Percentiles rank a stretch among this genome's conserved stretches.
These are phyloP conservation scores for Clonostachys byssicola DNA, from an alignment of 2,329 filamentous ascomycete species.

Conservation along the genomic window DNA sequence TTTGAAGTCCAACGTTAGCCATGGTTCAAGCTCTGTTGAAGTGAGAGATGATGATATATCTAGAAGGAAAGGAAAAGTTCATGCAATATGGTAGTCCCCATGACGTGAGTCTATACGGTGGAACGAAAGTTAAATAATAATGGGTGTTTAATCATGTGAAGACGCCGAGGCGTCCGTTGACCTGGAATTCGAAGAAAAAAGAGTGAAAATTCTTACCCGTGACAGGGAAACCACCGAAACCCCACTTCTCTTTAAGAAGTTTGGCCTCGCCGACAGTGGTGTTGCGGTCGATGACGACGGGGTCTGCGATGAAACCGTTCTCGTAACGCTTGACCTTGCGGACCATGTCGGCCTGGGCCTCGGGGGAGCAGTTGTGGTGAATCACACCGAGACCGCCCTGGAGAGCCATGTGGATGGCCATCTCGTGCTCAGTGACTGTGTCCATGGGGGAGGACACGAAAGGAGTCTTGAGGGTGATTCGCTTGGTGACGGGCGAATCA, in stretches of 20 bases:
- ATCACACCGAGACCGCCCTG: conserved; percentile 90
- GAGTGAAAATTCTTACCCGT: conserved; percentile 69
- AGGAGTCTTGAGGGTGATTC: conserved; percentile 92
- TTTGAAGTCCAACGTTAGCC: conserved; percentile 41
- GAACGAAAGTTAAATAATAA: conserved; percentile 99
- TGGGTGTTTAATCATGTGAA: conserved; percentile 72
- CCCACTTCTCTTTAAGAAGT: conserved; percentile 94
- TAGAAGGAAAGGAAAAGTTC: conserved; percentile 4
- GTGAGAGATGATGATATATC: neutral
- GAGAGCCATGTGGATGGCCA: conserved; percentile 96
- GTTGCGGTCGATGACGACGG: conserved; percentile 81
- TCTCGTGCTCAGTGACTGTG: conserved; percentile 98
- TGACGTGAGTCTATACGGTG: conserved; percentile 88
- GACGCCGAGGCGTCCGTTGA: conserved; percentile 1
- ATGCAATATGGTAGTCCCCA: conserved; percentile 59
- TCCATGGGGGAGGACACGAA: conserved; percentile 99
- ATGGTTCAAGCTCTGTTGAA: neutral
- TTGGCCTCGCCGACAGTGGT: conserved; percentile 91
- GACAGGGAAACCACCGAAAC: conserved; percentile 96
- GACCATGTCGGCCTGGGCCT: conserved; percentile 97
- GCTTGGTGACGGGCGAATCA: conserved; percentile 90
- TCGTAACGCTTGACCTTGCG: conserved; percentile 98
- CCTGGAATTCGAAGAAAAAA: conserved; percentile 3
- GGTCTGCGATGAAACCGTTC: conserved; percentile 97
- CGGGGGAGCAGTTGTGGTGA: conserved; percentile 98